Evolutionary conservation across 169 alveolate genomes (phyloP).

Genomic region (Eimeria sp.): DNA sequence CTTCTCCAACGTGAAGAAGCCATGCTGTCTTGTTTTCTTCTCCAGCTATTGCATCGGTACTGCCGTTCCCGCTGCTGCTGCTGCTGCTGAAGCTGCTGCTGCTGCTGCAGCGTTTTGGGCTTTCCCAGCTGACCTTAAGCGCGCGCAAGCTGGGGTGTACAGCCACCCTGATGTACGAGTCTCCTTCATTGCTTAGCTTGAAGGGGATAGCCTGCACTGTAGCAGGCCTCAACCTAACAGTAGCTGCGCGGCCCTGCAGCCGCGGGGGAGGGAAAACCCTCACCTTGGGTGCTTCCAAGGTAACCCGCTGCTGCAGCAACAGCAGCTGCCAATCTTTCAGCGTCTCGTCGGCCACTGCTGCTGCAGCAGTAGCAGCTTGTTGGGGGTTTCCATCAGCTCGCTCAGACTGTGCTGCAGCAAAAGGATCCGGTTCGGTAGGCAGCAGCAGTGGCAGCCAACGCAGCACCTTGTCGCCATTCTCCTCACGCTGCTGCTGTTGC

Average conservation of each 20-base stretch:
- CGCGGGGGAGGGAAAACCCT: neutral
- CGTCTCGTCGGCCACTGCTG: neutral
- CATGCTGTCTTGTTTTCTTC: constrained; percentile 8
- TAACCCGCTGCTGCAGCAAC: constrained; percentile 43
- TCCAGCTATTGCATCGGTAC: neutral
- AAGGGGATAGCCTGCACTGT: constrained; percentile 3
- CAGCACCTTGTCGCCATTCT: neutral
- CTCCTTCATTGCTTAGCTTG: neutral
- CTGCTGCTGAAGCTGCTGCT: neutral
- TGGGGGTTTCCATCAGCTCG: neutral
- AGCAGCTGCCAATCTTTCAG: constrained; percentile 41
- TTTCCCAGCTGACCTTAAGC: constrained; percentile 4
- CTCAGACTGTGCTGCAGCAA: neutral
- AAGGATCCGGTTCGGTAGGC: neutral
- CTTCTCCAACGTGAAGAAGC: constrained; percentile 34
- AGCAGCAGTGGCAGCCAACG: constrained; percentile 44
- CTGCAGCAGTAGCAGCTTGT: neutral
- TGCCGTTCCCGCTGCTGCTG: neutral
- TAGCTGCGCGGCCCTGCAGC: neutral
- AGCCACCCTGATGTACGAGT: neutral
- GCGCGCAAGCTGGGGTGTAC: constrained; percentile 2
- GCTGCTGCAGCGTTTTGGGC: neutral
- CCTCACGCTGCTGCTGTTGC: neutral
- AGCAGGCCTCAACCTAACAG: neutral
- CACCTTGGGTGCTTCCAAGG: neutral